Conservation (phyloP, 805 yeast species). For the Hanseniaspora mollemarum region DNA sequence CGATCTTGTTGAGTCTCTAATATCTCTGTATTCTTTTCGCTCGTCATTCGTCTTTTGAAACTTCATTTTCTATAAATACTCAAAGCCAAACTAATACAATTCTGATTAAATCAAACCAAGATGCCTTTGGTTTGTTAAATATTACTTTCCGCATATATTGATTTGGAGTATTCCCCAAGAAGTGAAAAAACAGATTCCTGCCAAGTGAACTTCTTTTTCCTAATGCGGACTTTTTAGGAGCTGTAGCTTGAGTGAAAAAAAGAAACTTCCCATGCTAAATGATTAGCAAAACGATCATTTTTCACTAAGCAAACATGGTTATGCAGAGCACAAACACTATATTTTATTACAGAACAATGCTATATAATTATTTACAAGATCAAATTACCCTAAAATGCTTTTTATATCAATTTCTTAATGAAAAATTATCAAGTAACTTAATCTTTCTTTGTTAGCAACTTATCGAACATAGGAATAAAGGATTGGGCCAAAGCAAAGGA, state of each 20-base stretch:
- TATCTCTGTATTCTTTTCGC: constrained; percentile 34
- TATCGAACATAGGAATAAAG: constrained; percentile 90
- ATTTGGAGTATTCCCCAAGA: too few species aligned
- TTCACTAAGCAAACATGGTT: too few species aligned
- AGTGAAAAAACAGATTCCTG: too few species aligned
- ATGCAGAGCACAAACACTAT: not conserved
- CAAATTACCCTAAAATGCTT: not conserved
- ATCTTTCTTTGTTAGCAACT: constrained; percentile 32
- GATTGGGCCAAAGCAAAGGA: constrained; percentile 97
- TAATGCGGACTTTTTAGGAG: too few species aligned
- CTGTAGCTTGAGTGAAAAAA: too few species aligned
- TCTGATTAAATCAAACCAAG: not conserved
- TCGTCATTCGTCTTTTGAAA: constrained; percentile 21
- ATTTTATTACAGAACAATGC: not conserved
- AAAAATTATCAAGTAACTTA: not conserved
- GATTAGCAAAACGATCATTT: too few species aligned
- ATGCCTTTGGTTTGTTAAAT: not conserved
- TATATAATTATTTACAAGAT: constrained; percentile 1
- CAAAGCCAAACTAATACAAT: not conserved
- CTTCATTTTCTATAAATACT: constrained; percentile 1
- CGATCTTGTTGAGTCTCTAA: constrained; percentile 41
- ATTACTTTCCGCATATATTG: too few species aligned
- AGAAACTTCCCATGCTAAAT: not conserved
- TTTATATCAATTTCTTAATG: constrained; percentile 8
- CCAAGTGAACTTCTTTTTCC: too few species aligned